Conservation (phyloP, 2,329 filamentous ascomycete genomes). For the Penicillium expansum region DNA sequence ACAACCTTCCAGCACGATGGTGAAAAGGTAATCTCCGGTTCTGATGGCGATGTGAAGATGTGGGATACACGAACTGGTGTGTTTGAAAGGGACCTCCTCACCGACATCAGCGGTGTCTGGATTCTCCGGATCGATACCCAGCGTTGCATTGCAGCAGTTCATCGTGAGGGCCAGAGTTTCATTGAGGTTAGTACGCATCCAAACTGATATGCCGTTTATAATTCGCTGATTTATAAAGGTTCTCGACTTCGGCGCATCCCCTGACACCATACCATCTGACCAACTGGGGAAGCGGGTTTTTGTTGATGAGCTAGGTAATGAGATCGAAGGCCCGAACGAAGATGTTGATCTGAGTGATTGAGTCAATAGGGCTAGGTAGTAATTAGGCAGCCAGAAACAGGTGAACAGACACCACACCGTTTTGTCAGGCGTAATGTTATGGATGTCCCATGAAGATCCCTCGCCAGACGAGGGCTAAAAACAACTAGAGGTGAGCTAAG, state of each 20-base stretch:
- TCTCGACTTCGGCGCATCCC: slow-evolving; percentile 89
- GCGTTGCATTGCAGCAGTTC: slow-evolving; percentile 91
- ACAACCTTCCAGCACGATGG: slow-evolving; percentile 98
- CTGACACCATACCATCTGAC: slow-evolving; percentile 75
- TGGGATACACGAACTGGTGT: slow-evolving; percentile 93
- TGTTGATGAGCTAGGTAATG: slow-evolving; percentile 31
- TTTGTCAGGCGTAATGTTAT: background rate
- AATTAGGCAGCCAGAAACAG: background rate
- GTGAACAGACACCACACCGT: too few species aligned
- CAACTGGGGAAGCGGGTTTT: slow-evolving; percentile 74
- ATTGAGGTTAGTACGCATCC: slow-evolving; percentile 70
- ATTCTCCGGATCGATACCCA: slow-evolving; percentile 96
- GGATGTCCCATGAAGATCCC: background rate
- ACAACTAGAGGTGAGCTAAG: background rate
- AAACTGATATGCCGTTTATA: background rate
- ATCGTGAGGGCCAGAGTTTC: slow-evolving; percentile 86
- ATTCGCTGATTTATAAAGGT: slow-evolving; percentile 58
- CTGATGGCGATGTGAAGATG: slow-evolving; percentile 94
- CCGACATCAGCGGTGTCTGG: slow-evolving; percentile 94
- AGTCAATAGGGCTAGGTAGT: background rate
- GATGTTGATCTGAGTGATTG: background rate
- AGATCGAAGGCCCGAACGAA: background rate
- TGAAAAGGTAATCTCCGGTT: slow-evolving; percentile 93
- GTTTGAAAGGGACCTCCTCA: slow-evolving; percentile 87
- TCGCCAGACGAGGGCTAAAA: background rate